These are phyloP conservation scores for Gracilaria gracilis DNA, from an alignment of 23 red algal species.

Conservation along the genomic window DNA sequence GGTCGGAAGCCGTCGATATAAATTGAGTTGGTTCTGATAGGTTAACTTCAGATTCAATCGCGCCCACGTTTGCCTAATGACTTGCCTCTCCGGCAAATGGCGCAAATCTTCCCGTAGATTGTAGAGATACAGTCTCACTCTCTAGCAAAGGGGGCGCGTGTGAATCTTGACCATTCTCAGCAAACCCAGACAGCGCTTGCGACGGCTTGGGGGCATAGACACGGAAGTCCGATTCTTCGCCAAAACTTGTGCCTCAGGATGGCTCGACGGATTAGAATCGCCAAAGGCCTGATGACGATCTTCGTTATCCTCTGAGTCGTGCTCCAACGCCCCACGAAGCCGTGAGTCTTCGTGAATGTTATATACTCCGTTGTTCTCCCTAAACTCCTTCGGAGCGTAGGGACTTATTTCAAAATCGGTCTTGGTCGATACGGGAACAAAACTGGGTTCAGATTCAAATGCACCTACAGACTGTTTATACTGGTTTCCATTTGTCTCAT, in stretches of 20 bases:
- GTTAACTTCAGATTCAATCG: neutral
- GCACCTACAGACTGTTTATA: neutral
- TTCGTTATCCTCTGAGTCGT: neutral
- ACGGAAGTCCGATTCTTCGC: neutral
- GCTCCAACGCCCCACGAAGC: neutral
- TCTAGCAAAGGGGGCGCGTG: neutral
- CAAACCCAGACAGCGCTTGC: neutral
- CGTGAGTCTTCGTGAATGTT: too few species aligned
- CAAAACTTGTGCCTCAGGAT: neutral
- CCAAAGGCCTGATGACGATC: neutral
- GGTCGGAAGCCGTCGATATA: neutral
- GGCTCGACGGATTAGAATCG: neutral
- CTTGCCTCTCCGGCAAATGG: neutral
- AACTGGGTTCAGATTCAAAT: neutral
- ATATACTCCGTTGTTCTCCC: neutral
- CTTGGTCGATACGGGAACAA: neutral
- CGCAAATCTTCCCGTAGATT: neutral
- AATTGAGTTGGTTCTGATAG: neutral
- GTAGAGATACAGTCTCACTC: neutral
- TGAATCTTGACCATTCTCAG: neutral
- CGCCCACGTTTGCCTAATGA: neutral
- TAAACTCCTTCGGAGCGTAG: neutral
- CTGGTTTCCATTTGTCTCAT: neutral
- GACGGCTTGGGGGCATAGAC: neutral
- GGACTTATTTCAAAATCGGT: neutral